Evolutionary conservation across 2,329 filamentous ascomycete genomes (phyloP), one percentile per base, ranked within the genome.

Genomic region (Hypoxylon sp.): DNA sequence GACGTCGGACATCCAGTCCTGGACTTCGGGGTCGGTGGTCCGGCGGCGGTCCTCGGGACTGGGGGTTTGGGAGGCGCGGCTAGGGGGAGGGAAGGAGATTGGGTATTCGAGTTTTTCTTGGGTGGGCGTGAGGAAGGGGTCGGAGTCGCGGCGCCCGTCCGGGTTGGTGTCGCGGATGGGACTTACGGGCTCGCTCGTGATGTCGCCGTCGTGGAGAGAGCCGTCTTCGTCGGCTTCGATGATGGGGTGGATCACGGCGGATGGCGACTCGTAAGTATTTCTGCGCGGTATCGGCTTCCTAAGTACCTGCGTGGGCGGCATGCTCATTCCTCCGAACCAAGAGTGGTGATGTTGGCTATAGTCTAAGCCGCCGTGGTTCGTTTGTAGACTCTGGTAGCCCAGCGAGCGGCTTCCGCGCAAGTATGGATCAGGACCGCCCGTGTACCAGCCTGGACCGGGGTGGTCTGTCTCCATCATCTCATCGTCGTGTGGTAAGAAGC

Each of bases 171-270:
- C 72, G 11, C 67, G 73, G 10, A 67, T 5, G 2, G 74, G 73
- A 24, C 71, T 75, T 13, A 73, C 66, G 10, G 75, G 72, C 57
- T 76, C 44, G 70, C 75, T 31, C 76, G 81, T 6, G 76, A 83
- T 14, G 77, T 81, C 17, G 77, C 80, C 60, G 78, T 74, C 71
- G 72, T 72, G 72, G 19, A 70, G 55, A 8, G 71, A 64, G 19
- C 65, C 84, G 33, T 88, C 86, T 70, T 89, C 87, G 42, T 87
- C 87, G 8, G 85, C 86, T 69, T 89, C 87, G 70, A 87, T 83
- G 65, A 89, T 89, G 0, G 87, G 87, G 68, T 88, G 85, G 68
- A 89, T 89, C 2, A 78, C 80, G 3, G 72, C 24, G 53, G 68
- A 58, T 26, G 73, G 53, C 35, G 71, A 63, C 61, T 67, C 64